Evolutionary conservation across 2,329 filamentous ascomycete genomes (phyloP), one percentile per base, ranked within the genome.

Genomic region (Sclerotinia nivalis): DNA sequence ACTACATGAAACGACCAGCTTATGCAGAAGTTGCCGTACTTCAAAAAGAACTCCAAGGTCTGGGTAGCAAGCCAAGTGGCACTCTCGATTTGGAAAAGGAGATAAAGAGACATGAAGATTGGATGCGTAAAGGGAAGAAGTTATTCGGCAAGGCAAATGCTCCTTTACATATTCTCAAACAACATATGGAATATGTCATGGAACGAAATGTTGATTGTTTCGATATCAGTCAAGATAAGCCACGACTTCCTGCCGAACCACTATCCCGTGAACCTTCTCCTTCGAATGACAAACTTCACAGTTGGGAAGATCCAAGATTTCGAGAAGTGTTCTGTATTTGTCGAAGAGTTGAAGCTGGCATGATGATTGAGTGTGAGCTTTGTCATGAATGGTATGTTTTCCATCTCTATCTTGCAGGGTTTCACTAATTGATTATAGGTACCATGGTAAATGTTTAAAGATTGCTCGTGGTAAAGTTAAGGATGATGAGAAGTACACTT

Each of bases 281-380:
- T 4, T 71, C 82, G 10, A 82, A 84, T 2, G 85, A 84, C 10
- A 85, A 84, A 59, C 78, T 81, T 66, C 84, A 79, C 71, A 86
- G 81, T 74, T 90, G 82, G 85, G 84, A 90, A 75, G 86, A 91
- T 76, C 86, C 84, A 78, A 89, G 82, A 45, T 85, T 85, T 69
- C 81, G 87, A 49, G 94, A 98, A 78, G 95, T 98, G 0, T 99
- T 98, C 80, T 99, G 96, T 80, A 97, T 99, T 74, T 99, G 96
- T 81, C 89, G 96, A 71, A 93, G 90, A 73, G 88, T 93, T 9
- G 96, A 99, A 80, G 93, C 95, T 50, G 96, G 96, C 66, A 96
- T 98, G 91, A 99, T 99, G 96, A 98, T 99, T 76, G 96, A 99
- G 81, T 99, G 96, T 79, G 96, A 98, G 79, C 85, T 97, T 52